Base-by-base conservation (phyloP, 371 early-diverging fungal species). In the Actinomucor elegans region DNA sequence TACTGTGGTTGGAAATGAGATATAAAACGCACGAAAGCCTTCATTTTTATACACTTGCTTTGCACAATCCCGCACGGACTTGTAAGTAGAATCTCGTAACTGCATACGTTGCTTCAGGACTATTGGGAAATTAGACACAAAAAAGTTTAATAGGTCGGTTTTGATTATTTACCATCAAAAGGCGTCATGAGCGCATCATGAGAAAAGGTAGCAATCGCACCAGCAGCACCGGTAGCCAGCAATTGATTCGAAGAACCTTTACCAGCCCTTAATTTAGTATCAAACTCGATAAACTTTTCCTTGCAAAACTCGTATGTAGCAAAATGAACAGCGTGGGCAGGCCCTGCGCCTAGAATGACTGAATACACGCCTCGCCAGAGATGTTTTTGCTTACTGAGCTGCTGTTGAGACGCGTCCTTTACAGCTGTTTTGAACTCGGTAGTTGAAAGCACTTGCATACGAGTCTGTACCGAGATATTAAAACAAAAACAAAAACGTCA, bases 71-170 rank as follows among this genome's bases (percentile, higher is more conserved):
- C 81, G 24, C 14, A 93, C 83, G 32, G 69, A 84, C 17, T 76
- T 71, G 59, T 92, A 87, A 3, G 68, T 67, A 0, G 88, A 79
- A 40, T 85, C 81, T 33, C 81, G 83, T 26, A 94, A 65, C 68
- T 97, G 98, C 96, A 96, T 94, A n/a, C 98, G 81, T 68, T 97
- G 97, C 70, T 97, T 97, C 61, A 96, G 74, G 26, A 97, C 97
- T 87, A 67, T 27, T 23, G 26, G 2, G 2, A 12, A n/a, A 42
- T 32, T n/a, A n/a, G n/a, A n/a, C n/a, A n/a, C n/a, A n/a, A n/a
- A n/a, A n/a, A n/a, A n/a, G n/a, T n/a, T n/a, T n/a, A n/a, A n/a
- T n/a, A n/a, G n/a, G n/a, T n/a, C n/a, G n/a, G n/a, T n/a, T n/a
- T n/a, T n/a, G n/a, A n/a, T n/a, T 20, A 50, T 74, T 52, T 69